phyloP scores from a whole-genome alignment of 805 yeast genomes.

The Candida xiaguanensis region DNA sequence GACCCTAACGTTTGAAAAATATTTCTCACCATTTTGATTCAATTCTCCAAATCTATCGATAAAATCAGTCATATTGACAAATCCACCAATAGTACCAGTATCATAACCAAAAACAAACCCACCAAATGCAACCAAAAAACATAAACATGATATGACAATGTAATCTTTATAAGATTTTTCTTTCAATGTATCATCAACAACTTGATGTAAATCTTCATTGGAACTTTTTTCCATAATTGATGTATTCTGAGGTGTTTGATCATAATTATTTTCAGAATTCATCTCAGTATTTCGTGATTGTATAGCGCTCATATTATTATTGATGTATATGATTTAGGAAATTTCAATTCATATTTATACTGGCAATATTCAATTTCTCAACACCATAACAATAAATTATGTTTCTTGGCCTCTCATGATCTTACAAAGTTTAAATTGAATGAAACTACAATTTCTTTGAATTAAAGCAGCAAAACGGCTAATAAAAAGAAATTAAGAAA shows the following conservation, averaged over 20 bases:
- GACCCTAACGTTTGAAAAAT: conserved; percentile 43
- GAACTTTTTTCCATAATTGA: conserved; percentile 22
- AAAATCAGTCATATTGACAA: conserved; percentile 62
- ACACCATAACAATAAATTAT: not conserved
- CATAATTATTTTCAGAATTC: conserved; percentile 19
- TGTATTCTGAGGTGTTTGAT: conserved; percentile 29
- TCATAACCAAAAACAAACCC: conserved; percentile 79
- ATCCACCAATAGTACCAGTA: conserved; percentile 75
- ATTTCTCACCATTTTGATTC: conserved; percentile 35
- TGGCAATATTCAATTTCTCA: not conserved
- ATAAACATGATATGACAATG: conserved; percentile 32
- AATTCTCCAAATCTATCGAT: conserved; percentile 48
- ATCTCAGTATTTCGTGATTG: not conserved
- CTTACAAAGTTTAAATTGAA: too few relatives aligned
- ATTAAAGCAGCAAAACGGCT: too few relatives aligned
- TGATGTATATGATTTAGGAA: not conserved
- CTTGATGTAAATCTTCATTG: conserved; percentile 11
- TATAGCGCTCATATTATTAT: not conserved
- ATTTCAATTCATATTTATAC: conserved; percentile 4
- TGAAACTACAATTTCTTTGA: too few relatives aligned
- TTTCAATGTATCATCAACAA: conserved; percentile 10
- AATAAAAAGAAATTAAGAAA: too few relatives aligned
- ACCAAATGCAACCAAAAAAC: conserved; percentile 67
- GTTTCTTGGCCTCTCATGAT: too few relatives aligned
- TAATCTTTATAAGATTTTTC: conserved; percentile 32